Base-by-base conservation (phyloP, 108 stramenopile species). In the Cyclotella atomus region DNA sequence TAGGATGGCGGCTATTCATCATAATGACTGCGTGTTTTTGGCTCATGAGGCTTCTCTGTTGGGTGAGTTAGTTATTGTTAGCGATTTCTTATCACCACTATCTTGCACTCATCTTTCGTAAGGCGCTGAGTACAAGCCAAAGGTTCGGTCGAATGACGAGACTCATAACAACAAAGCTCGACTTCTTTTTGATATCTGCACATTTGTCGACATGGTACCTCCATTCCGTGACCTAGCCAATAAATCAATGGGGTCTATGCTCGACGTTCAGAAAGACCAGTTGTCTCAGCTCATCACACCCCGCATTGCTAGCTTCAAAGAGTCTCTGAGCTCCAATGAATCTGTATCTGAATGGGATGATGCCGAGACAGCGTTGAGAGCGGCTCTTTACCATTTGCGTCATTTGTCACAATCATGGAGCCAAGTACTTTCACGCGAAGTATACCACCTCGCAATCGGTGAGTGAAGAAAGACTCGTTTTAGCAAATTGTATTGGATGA, bases 181-280 rank as follows among this genome's bases (percentile, higher is more conserved):
- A 66, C 59, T 53, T 57, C 85, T 49, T 21, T 89, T 56, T 38
- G 76, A 90, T 64, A 65, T 83, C 4, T 94, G 90, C 65, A 85
- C 90, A 28, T 95, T 95, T 79, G 82, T 92, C 1, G 93, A 95
- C 76, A 83, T 89, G 83, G 93, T 95, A 6, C 93, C 93, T 2
- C 72, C 88, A 16, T 95, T 95, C 73, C 81, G 93, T 20, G 91
- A 95, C 7, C 63, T 95, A 30, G 93, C 91, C 10, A 86, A 88
- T 10, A 69, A 77, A 46, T 75, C 82, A 16, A 70, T 95, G 85
- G 84, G 87, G 17, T 82, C 86, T 36, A 92, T 92, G 87, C 59
- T 95, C 16, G 89, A 90, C 38, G 25, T 74, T 5, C 91, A 95
- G 69, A 82, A 90, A 49, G 57, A 59, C 54, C 89, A 89, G 68